Base-by-base conservation (phyloP, 1,139 yeast genomes). In the Blastobotrys capitulatus region DNA sequence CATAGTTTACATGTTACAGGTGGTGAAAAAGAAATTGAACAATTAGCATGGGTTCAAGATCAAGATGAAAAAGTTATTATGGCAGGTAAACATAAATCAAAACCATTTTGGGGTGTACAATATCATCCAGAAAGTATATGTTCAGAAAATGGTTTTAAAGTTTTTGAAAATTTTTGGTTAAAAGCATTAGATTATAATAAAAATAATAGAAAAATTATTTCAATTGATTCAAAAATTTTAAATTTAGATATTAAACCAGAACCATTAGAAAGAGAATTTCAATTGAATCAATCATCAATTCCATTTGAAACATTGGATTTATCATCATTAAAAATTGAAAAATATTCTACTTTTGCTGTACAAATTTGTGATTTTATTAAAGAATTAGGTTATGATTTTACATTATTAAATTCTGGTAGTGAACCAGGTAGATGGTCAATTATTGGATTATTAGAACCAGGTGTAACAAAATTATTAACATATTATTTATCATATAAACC, bases 71-170 rank as follows among this genome's bases (percentile, higher is more conserved):
- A 56, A n/a, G 71, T 85, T 2, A 64, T 88, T 38, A 90, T 92
- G 98, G 96, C 95, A 0, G 94, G 78, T 0, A 77, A 70, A 59
- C 92, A 87, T 60, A 58, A 49, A 0, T 26, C 47, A 0, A 67
- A 72, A 26, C 97, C 97, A 0, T 86, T 85, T 68, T 90, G 76
- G 67, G 98, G 96, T 0, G 97, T 94, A 1, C 99, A 94, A 60
- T 94, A 90, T 61, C 99, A 94, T 61, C 98, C 98, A 0, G 99
- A 94, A 62, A 88, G 97, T 0, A 79, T 92, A 38, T 88, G 96
- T 60, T 89, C 97, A 0, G 70, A 73, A 12, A 62, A 69, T 46
- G 98, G 98, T 1, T 73, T 65, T 2, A 63, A 67, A 7, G 66
- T 92, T 50, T 64, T 90, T 2, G 56, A 59, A 20, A 86, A 85